A percentile compares a stretch with the other conserved stretches of the same genome.
Evolutionary conservation across 495 filamentous ascomycete species (phyloP).

Genomic region (Xylaria castorea): DNA sequence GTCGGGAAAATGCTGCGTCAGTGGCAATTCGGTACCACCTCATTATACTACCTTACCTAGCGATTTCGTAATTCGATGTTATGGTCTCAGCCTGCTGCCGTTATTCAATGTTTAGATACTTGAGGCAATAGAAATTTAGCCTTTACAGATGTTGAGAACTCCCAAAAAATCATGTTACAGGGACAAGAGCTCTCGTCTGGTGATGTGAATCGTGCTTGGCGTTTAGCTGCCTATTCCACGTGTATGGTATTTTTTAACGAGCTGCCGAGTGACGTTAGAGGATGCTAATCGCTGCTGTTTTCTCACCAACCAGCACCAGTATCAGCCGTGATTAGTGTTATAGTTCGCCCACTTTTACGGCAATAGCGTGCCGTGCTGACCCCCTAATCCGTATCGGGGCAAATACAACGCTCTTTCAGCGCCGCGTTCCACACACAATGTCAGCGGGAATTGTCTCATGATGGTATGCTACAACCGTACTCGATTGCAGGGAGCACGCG

Average conservation of each 20-base stretch:
- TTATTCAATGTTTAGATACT: neutral
- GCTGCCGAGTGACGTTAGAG: conserved; percentile 5
- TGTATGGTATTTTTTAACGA: neutral
- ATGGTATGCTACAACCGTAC: neutral
- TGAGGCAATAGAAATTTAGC: neutral
- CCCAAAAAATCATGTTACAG: neutral
- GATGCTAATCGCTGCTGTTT: conserved; percentile 8
- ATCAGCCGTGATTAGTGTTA: conserved; percentile 2
- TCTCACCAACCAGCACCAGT: neutral
- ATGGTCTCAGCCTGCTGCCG: neutral
- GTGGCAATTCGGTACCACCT: neutral
- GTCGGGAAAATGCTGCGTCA: neutral
- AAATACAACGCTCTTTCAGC: neutral
- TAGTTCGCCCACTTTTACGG: neutral
- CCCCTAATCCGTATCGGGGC: conserved; percentile 10
- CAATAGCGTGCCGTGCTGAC: conserved; percentile 19
- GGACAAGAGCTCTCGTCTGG: neutral
- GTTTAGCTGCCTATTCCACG: neutral
- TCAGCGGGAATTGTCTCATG: neutral
- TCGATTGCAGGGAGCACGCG: neutral
- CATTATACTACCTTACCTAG: neutral
- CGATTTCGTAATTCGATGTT: neutral
- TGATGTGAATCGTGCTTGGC: neutral
- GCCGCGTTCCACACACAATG: conserved; percentile 4
- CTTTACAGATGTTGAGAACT: neutral